A percentile compares a stretch with the other conserved stretches of the same genome.
Evolutionary conservation across 2,329 filamentous ascomycete species (phyloP).

Genomic region (Colletotrichum caudatum): DNA sequence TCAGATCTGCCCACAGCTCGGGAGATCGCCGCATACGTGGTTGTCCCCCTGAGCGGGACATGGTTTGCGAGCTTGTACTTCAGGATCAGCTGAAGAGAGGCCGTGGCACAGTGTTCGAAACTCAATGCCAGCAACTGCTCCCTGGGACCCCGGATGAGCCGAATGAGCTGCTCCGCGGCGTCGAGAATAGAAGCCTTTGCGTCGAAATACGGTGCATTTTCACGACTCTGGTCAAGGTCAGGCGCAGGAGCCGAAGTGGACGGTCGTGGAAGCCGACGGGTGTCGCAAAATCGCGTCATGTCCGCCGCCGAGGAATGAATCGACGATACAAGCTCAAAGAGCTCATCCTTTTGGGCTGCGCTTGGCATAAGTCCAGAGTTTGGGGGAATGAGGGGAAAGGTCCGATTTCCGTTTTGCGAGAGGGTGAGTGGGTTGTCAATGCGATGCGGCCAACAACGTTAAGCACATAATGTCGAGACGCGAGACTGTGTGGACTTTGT

Average conservation of each 20-base stretch:
- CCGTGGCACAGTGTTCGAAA: constrained; percentile 21
- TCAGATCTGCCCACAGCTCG: not conserved
- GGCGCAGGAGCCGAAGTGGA: not conserved
- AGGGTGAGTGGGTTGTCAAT: too few relatives aligned
- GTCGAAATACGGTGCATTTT: constrained; percentile 7
- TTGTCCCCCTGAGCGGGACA: constrained; percentile 4
- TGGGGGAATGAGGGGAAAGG: too few relatives aligned
- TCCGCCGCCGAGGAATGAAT: not conserved
- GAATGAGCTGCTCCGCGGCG: constrained; percentile 8
- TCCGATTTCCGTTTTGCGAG: too few relatives aligned
- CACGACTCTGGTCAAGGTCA: not conserved
- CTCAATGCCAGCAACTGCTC: constrained; percentile 16
- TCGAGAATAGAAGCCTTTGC: constrained; percentile 16
- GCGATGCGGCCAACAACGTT: too few relatives aligned
- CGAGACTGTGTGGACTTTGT: too few relatives aligned
- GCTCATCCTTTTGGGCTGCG: too few relatives aligned
- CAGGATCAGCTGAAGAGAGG: constrained; percentile 12
- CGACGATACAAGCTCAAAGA: too few relatives aligned
- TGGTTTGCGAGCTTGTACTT: constrained; percentile 20
- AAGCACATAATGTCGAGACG: too few relatives aligned
- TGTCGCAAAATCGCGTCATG: not conserved
- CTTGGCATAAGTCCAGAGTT: too few relatives aligned
- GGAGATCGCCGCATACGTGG: not conserved
- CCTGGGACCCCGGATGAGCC: not conserved
- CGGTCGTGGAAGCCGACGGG: too few relatives aligned